A percentile compares a stretch with the other conserved stretches of the same genome.
phyloP scores from a whole-genome alignment of 192 early-diverging fungal species.

The Pecoramyces ruminantium region DNA sequence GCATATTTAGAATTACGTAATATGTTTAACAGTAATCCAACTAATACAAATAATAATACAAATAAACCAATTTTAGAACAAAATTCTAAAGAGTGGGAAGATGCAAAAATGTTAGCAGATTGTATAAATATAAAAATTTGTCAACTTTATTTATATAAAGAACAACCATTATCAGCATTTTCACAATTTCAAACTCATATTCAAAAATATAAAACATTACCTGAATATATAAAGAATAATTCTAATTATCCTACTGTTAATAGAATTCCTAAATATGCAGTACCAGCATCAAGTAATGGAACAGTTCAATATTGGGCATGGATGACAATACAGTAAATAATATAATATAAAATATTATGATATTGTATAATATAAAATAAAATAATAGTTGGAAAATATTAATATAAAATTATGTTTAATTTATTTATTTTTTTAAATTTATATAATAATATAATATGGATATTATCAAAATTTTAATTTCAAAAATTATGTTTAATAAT shows the following conservation, averaged over 20 bases:
- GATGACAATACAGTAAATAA: conserved; percentile 61
- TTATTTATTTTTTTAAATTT: too few relatives aligned
- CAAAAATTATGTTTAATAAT: too few relatives aligned
- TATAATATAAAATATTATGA: too few relatives aligned
- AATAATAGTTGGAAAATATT: too few relatives aligned
- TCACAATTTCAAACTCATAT: conserved; percentile 54
- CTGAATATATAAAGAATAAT: conserved; percentile 24
- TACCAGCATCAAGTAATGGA: conserved; percentile 34
- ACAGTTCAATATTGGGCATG: conserved; percentile 76
- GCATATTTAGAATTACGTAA: conserved; percentile 49
- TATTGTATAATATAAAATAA: too few relatives aligned
- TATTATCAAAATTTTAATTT: too few relatives aligned
- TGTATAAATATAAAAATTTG: conserved; percentile 68
- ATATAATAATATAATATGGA: not conserved
- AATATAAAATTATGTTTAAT: too few relatives aligned
- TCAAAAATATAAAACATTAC: conserved; percentile 35
- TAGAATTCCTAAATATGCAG: conserved; percentile 4
- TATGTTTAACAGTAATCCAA: conserved; percentile 33
- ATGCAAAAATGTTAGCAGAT: conserved; percentile 54
- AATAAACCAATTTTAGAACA: conserved; percentile 19
- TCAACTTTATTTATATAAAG: conserved; percentile 49
- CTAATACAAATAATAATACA: conserved; percentile 17
- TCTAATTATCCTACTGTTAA: not conserved
- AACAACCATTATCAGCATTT: conserved; percentile 48
- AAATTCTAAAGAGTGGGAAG: conserved; percentile 46